phyloP scores from a whole-genome alignment of 1,284 basidiomycete genomes.

The Rhizopogon hawkerae region DNA sequence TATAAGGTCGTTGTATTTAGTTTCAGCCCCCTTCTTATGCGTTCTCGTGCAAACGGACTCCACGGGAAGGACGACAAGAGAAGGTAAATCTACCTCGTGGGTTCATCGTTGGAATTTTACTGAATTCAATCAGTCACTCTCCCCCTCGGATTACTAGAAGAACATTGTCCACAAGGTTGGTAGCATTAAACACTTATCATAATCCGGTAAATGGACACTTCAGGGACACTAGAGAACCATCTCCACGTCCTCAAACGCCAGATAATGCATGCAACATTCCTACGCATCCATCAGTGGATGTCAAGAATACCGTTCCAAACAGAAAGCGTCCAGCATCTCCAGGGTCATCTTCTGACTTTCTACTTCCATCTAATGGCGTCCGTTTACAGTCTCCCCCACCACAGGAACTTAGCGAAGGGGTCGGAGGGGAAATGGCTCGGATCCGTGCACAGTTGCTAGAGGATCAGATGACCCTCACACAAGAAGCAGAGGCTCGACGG shows the following conservation, averaged over 20 bases:
- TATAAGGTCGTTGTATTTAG: background rate
- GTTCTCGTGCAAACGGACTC: slow-evolving; percentile 11
- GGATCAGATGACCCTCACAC: slow-evolving; percentile 38
- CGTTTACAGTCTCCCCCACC: slow-evolving; percentile 7
- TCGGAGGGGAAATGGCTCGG: slow-evolving; percentile 50
- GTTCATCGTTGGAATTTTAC: background rate
- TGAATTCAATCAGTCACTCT: background rate
- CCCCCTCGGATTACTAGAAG: background rate
- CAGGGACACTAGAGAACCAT: background rate
- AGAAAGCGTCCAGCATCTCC: slow-evolving; percentile 5
- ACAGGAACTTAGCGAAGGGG: slow-evolving; percentile 14
- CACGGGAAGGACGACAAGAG: background rate
- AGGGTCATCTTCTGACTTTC: background rate
- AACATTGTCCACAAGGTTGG: background rate
- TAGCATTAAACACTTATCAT: background rate
- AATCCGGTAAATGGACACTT: background rate
- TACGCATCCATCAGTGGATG: background rate
- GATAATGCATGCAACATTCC: background rate
- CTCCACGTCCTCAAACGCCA: background rate
- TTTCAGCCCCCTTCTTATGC: slow-evolving; percentile 18
- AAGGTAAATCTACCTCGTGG: background rate
- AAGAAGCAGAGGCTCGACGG: slow-evolving; percentile 50
- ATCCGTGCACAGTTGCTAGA: slow-evolving; percentile 45
- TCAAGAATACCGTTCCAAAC: background rate
- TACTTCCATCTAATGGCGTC: slow-evolving; percentile 14